A percentile compares a stretch with the other conserved stretches of the same genome.
Evolutionary conservation across 1,284 basidiomycete genomes (phyloP).

Genomic region (Tylopilus sp.): DNA sequence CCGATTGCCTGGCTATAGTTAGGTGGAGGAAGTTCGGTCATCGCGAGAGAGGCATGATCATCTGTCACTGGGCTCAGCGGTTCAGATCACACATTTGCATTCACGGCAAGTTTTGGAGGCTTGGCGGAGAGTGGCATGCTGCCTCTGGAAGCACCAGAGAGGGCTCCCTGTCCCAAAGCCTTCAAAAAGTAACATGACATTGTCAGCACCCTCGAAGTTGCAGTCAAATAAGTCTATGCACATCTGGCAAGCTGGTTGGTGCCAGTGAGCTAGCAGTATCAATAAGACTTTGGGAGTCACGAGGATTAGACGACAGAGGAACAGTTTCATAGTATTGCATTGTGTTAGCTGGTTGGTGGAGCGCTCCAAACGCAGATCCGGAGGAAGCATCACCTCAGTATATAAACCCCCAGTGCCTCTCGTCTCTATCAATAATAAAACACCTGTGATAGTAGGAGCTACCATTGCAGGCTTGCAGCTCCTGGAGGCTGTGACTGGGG

Average conservation of each 20-base stretch:
- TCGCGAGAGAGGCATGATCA: too few species aligned
- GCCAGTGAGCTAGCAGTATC: slow-evolving; percentile 14
- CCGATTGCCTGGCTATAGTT: slow-evolving; percentile 36
- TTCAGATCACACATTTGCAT: background rate
- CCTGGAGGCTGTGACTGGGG: slow-evolving; percentile 20
- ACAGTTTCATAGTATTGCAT: background rate
- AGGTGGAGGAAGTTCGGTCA: slow-evolving; percentile 11
- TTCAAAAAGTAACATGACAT: slow-evolving; percentile 3
- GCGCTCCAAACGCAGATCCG: slow-evolving; percentile 4
- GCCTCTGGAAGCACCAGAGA: slow-evolving; percentile 36
- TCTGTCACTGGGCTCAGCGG: too few species aligned
- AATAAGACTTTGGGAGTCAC: background rate
- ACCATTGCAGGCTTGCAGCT: background rate
- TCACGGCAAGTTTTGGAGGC: slow-evolving; percentile 25
- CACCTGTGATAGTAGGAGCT: slow-evolving; percentile 8
- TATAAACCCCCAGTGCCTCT: slow-evolving; percentile 19
- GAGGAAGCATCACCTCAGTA: slow-evolving; percentile 15
- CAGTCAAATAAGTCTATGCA: slow-evolving; percentile 11
- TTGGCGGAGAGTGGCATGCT: slow-evolving; percentile 30
- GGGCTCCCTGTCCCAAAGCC: slow-evolving; percentile 27
- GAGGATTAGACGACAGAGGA: background rate
- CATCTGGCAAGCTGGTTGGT: slow-evolving; percentile 18
- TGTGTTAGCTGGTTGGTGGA: slow-evolving; percentile 1
- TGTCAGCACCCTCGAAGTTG: background rate
- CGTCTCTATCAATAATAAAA: slow-evolving; percentile 33